These are phyloP conservation scores for Penicillium thymicola DNA, from an alignment of 2,329 filamentous ascomycete species.

Conservation along the genomic window DNA sequence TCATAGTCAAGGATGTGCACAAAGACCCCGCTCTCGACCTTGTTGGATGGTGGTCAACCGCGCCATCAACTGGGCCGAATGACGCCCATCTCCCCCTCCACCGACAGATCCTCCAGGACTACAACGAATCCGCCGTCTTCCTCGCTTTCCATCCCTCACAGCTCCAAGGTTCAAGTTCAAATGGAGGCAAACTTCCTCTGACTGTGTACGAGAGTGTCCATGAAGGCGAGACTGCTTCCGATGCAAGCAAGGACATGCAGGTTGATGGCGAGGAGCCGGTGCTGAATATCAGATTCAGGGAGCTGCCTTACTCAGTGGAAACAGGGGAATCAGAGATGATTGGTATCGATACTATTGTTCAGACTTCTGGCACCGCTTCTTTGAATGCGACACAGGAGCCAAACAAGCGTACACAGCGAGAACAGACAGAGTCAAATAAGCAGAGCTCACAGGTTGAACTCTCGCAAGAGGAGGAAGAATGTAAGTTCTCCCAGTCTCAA, in stretches of 20 bases:
- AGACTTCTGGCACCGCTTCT: constrained; percentile 76
- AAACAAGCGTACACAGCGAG: constrained; percentile 12
- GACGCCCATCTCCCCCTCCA: constrained; percentile 68
- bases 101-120: constrained; percentile 66
- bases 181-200: constrained; percentile 78
- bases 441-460: constrained; percentile 37
- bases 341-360: constrained; percentile 86
- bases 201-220: constrained; percentile 85
- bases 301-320: constrained; percentile 83
- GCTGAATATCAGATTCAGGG: constrained; percentile 70
- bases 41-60: constrained; percentile 87
- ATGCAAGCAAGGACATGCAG: constrained; percentile 62
- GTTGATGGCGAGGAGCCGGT: constrained; percentile 64
- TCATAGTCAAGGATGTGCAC: constrained; percentile 79
- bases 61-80: constrained; percentile 69
- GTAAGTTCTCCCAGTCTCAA: constrained; percentile 36
- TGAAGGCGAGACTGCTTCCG: constrained; percentile 63
- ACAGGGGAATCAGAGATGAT: constrained; percentile 98
- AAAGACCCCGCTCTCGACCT: constrained; percentile 78
- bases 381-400: constrained; percentile 43
- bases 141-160: constrained; percentile 77
- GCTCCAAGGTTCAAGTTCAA: constrained; percentile 50
- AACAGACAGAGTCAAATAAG: constrained; percentile 24
- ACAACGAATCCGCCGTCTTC: constrained; percentile 83
- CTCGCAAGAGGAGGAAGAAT: constrained; percentile 62